phyloP scores from a whole-genome alignment of 108 stramenopile genomes.

The Skeletonema tropicum region DNA sequence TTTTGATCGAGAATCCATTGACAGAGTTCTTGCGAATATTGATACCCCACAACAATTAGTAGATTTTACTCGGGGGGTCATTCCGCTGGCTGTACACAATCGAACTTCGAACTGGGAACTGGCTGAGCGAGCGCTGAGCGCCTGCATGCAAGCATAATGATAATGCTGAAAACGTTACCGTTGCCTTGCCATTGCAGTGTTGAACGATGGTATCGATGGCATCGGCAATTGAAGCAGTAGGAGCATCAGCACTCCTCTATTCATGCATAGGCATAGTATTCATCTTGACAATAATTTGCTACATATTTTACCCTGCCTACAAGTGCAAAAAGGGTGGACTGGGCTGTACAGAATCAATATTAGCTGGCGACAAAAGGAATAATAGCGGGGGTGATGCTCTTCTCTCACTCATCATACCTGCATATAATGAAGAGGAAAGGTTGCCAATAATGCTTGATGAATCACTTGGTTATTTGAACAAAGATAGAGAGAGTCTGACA shows the following conservation, averaged over 20 bases:
- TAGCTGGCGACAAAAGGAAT: conserved; percentile 9
- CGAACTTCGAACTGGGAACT: too few species aligned
- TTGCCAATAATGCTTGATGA: conserved; percentile 86
- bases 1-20: too few species aligned
- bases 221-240: too few species aligned
- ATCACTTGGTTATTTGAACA: conserved; percentile 68
- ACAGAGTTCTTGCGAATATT: too few species aligned
- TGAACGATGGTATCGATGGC: too few species aligned
- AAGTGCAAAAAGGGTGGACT: conserved; percentile 20
- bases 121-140: too few species aligned
- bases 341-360: conserved; percentile 30
- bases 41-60: too few species aligned
- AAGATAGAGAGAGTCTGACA: conserved; percentile 26
- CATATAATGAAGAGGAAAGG: conserved; percentile 93
- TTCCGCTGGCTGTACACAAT: too few species aligned
- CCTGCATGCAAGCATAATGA: too few species aligned
- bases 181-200: too few species aligned
- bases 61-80: too few species aligned
- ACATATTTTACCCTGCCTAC: conserved; percentile 50
- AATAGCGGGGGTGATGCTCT: conserved; percentile 16
- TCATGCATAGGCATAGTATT: background rate
- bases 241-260: conserved; percentile 1
- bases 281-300: conserved; percentile 24
- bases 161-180: too few species aligned
- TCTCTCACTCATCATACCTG: conserved; percentile 90